These are phyloP conservation scores for Amphirosellinia nigrospora DNA, from an alignment of 495 filamentous ascomycete species.

Conservation along the genomic window DNA sequence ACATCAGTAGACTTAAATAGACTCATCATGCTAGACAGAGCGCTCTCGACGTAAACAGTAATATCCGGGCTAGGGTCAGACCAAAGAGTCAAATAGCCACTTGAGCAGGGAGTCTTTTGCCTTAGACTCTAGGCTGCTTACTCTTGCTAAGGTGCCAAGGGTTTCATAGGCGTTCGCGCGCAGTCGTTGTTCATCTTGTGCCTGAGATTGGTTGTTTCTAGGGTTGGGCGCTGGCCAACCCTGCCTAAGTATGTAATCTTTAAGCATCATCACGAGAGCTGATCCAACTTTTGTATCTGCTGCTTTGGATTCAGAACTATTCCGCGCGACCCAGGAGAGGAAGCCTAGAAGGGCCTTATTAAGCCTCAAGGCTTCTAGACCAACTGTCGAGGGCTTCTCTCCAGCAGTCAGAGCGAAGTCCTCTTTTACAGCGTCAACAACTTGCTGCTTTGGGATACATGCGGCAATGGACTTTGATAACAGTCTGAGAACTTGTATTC, in stretches of 20 bases:
- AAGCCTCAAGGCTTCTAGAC: slow-evolving; percentile 74
- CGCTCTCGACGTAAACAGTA: slow-evolving; percentile 86
- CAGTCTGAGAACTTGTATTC: slow-evolving; percentile 73
- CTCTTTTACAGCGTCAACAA: slow-evolving; percentile 72
- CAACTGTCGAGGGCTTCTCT: slow-evolving; percentile 49
- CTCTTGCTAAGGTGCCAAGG: slow-evolving; percentile 78
- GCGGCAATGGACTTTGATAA: slow-evolving; percentile 76
- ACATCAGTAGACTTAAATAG: slow-evolving; percentile 56
- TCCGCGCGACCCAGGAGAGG: slow-evolving; percentile 82
- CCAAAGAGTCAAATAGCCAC: slow-evolving; percentile 84
- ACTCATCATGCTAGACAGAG: slow-evolving; percentile 72
- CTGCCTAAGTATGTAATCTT: slow-evolving; percentile 76
- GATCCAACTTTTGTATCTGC: slow-evolving; percentile 67
- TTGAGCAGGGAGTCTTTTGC: slow-evolving; percentile 64
- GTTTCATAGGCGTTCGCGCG: slow-evolving; percentile 82
- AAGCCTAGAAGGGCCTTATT: slow-evolving; percentile 86
- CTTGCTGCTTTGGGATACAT: slow-evolving; percentile 66
- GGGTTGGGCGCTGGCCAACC: slow-evolving; percentile 74
- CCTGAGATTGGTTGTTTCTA: slow-evolving; percentile 45
- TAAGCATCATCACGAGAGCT: slow-evolving; percentile 72
- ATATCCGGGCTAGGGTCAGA: slow-evolving; percentile 78
- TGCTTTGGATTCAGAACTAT: slow-evolving; percentile 64
- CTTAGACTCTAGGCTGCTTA: slow-evolving; percentile 53
- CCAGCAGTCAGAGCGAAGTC: slow-evolving; percentile 55
- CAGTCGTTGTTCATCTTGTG: slow-evolving; percentile 67